Base-by-base conservation (phyloP, 306 rosid species). In the Malus orientalis region DNA sequence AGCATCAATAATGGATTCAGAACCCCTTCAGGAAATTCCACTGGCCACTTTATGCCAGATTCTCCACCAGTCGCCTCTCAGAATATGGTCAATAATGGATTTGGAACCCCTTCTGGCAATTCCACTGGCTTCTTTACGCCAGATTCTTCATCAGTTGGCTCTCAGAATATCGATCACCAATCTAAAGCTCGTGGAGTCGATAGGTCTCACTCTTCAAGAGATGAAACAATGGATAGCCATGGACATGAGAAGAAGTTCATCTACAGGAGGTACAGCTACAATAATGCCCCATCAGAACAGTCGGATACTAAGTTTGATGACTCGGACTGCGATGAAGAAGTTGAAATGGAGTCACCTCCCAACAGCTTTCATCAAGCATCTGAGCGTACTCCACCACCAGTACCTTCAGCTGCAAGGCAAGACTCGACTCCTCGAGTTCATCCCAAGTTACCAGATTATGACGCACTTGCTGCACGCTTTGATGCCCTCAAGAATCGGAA, bases 381-480 rank as follows among this genome's bases (percentile, higher is more conserved):
- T 4, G 81, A 71, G 57, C 83, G 87, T 73, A 83, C 76, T 69
- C 90, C 92, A n/a, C 97, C 95, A 33, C 71, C 85, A 2, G 77
- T 40, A 62, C 93, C 98, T 62, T 81, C 88, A 12, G 72, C 83
- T 40, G 49, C 80, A 54, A 84, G 79, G 79, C 82, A 76, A 51
- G 91, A 86, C 70, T 75, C 74, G 6, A 54, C 22, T 45, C 58
- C 38, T 74, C 63, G 82, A 45, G 91, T 89, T 84, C 97, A 96
- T 80, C 98, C 98, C 3, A 96, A 92, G 68, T 78, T 96, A 82
- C 99, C 99, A 3, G 93, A 96, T 85, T 92, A 89, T 18, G 97
- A 90, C 54, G 79, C 87, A 65, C 96, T 96, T 38, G 80, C 99
- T 4, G 98, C 99, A 7, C 97, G 93, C 27, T 96, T 96, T 66